Evolutionary conservation across 345 rosid species (phyloP), one percentile per base, ranked within the genome.

Genomic region (Ceriops zippeliana): DNA sequence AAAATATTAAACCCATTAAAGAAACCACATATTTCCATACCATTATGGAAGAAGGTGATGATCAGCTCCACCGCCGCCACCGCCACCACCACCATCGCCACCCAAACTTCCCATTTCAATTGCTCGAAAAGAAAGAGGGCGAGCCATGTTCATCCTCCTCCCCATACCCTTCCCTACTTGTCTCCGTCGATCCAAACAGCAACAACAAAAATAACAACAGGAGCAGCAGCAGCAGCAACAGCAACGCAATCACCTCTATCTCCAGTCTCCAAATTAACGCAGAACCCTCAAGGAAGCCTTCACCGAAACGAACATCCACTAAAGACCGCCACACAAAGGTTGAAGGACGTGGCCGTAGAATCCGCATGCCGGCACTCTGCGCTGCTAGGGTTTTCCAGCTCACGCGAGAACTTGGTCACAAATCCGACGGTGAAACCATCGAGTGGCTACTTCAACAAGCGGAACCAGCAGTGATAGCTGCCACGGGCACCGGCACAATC

Each of bases 371-470:
- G 0, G 98, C 98, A n/a, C 86, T 93, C 49, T 93, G 98, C 62
- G 98, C 98, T 22, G 98, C 98, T 76, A 85, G 98, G 86, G 97
- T 93, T 74, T 93, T 93, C 56, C 98, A 93, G 79, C 84, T 93
- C 0, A 93, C 98, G 27, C 81, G 97, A 11, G 98, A 93, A 75
- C 83, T 93, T 1, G 98, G 98, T 28, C 96, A 92, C 81, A 92
- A 92, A 71, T 90, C 96, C 21, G 98, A 92, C 46, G 98, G 98
- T 2, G 98, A 93, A 63, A 93, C 98, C 31, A 91, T 90, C 56
- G 97, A 93, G 82, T 93, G 98, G 98, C 82, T 93, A 37, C 98
- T 93, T 70, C 98, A 93, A 79, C 98, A 93, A 75, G 98, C 98
- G 0, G 98, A 93, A 75, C 97, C 98, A 0, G 84, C 98, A 0